Percentiles rank a stretch among this genome's conserved stretches.
These are phyloP conservation scores for Papilionanthe hybrid DNA, from an alignment of 116 monocot species.

Conservation along the genomic window DNA sequence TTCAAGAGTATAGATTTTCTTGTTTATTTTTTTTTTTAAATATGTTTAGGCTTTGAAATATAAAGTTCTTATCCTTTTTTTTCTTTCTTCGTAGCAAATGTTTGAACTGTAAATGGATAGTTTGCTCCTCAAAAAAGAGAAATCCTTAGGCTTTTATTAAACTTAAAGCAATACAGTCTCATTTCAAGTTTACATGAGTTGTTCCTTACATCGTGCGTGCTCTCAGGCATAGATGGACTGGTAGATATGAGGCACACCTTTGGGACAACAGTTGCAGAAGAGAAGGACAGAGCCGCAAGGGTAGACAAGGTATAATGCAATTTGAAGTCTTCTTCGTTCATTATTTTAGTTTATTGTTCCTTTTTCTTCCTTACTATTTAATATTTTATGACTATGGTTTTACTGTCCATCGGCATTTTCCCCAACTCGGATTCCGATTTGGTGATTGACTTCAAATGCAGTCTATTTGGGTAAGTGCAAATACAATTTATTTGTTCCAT, in stretches of 20 bases:
- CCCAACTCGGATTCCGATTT: neutral
- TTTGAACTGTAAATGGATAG: neutral
- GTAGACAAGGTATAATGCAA: constrained; percentile 63
- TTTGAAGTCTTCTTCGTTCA: neutral
- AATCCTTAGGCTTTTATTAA: too few species aligned
- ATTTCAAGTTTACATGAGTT: too few species aligned
- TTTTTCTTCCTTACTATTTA: neutral
- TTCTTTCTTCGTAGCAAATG: too few species aligned
- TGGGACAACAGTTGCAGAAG: constrained; percentile 99
- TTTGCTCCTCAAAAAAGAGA: too few species aligned
- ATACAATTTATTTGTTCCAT: neutral
- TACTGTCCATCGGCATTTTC: constrained; percentile 3
- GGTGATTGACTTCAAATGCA: constrained; percentile 20
- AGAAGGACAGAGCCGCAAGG: constrained; percentile 91
- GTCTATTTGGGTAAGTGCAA: constrained; percentile 79
- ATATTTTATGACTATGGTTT: neutral
- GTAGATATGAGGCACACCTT: constrained; percentile 90
- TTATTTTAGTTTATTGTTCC: neutral
- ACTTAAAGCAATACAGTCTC: too few species aligned
- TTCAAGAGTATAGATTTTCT: too few species aligned
- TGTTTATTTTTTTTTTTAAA: too few species aligned
- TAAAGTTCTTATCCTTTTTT: too few species aligned
- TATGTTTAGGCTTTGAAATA: too few species aligned
- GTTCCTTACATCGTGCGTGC: neutral
- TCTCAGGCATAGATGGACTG: constrained; percentile 89